Percentiles rank a stretch among this genome's conserved stretches.
Conservation (phyloP, 2,329 filamentous ascomycete genomes). For the Orbilia oligospora region DNA sequence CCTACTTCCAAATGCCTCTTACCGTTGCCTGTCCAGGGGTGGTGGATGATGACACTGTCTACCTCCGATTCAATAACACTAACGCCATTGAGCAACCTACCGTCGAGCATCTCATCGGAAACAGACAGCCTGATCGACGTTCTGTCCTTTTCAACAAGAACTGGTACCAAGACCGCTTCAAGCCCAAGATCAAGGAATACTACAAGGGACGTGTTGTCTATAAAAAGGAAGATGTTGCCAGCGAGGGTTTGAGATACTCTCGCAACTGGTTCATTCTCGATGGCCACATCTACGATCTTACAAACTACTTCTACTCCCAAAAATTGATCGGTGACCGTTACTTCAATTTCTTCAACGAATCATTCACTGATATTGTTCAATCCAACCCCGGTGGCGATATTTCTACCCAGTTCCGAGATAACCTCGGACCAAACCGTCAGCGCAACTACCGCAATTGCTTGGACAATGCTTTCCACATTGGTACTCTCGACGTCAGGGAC, state of each 20-base stretch:
- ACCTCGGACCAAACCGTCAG: conserved; percentile 69
- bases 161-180: conserved; percentile 84
- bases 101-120: conserved; percentile 81
- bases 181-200: conserved; percentile 84
- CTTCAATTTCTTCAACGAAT: conserved; percentile 81
- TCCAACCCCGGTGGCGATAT: conserved; percentile 86
- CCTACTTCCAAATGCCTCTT: conserved; percentile 88
- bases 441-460: conserved; percentile 83
- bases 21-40: conserved; percentile 80
- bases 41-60: conserved; percentile 73
- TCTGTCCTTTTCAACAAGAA: conserved; percentile 74
- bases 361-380: conserved; percentile 78
- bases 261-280: conserved; percentile 86
- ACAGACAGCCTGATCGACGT: conserved; percentile 71
- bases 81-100: conserved; percentile 68
- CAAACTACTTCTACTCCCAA: conserved; percentile 81
- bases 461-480: conserved; percentile 84
- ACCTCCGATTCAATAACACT: conserved; percentile 77
- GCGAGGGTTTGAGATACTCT: conserved; percentile 76
- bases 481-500: conserved; percentile 86
- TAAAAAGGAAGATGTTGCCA: conserved; percentile 73
- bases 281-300: conserved; percentile 86
- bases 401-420: conserved; percentile 75
- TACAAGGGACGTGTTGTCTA: conserved; percentile 90
- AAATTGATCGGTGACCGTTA: conserved; percentile 63